Evolutionary conservation across 768 basidiomycete species (phyloP), one percentile per base, ranked within the genome.

Genomic region (Leccinum uliginosum): DNA sequence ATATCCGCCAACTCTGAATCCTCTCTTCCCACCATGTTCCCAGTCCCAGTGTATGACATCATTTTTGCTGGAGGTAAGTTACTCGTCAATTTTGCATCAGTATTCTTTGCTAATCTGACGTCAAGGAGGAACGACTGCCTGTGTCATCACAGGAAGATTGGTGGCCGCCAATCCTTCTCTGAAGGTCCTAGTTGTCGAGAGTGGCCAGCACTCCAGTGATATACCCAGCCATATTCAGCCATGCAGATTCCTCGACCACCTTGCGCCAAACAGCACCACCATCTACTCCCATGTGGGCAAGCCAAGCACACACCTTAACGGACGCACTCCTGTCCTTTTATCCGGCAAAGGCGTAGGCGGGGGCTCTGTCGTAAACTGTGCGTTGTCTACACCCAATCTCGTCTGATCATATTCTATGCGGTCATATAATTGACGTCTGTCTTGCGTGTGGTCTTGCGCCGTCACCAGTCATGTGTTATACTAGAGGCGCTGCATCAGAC

Each of bases 361-460:
- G 6, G 85, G 85, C 1, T 85, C 84, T 0, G 71, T 74, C 53
- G 77, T 87, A 17, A 87, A 86, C 59, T 83, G 84, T 84, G 50
- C 51, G 77, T 64, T 6, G 8, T 10, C 14, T 12, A 2, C 34
- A 15, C n/a, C 10, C 19, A 14, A 49, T 34, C 12, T 3, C 1
- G n/a, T 27, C 40, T 26, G 19, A 10, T 17, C 34, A 34, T 21
- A 34, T 34, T 14, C 32, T 34, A 12, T 35, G 17, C 17, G 6
- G 17, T 26, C 24, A 26, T 8, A 35, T 35, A 17, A 14, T 6
- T 35, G 17, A 35, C 17, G 15, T 17, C 34, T 35, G 12, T 34
- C 32, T 34, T 15, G 32, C 32, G 15, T 14, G 14, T 15, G 17
- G 4, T 24, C 30, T 7, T 17, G 26, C 1, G 35, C 49, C n/a